Evolutionary conservation across 176 grass and related monocot species (phyloP).

Genomic region (Oryza punctata): DNA sequence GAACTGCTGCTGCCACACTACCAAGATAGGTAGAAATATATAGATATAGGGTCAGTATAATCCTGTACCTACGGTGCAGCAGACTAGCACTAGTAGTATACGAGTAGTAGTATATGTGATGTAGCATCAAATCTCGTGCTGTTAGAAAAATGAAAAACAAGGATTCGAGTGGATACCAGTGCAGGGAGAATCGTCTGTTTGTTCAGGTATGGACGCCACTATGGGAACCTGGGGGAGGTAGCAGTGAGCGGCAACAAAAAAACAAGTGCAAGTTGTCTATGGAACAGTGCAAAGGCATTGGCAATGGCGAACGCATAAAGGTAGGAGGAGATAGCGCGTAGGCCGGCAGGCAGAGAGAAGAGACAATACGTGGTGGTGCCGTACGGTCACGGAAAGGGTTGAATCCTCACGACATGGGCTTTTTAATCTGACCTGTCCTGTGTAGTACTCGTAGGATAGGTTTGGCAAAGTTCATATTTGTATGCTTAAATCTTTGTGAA

Average conservation of each 20-base stretch:
- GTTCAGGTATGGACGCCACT: not conserved
- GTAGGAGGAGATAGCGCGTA: not conserved
- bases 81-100: not conserved
- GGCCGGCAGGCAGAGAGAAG: slow-evolving; percentile 2
- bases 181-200: slow-evolving; percentile 29
- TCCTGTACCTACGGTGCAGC: slow-evolving; percentile 19
- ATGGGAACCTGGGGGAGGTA: not conserved
- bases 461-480: no score
- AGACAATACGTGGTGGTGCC: slow-evolving; percentile 29
- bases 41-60: not conserved
- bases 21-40: not conserved
- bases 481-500: no score
- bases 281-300: not conserved
- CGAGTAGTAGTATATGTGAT: not conserved
- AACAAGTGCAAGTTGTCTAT: not conserved
- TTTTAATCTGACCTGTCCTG: not conserved
- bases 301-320: not conserved
- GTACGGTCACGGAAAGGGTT: not conserved
- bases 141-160: slow-evolving; percentile 4
- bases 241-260: not conserved
- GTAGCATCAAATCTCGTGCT: slow-evolving; percentile 28
- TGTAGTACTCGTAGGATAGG: no score
- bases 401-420: not conserved
- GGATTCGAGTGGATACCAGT: slow-evolving; percentile 10
- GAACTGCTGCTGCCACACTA: not conserved